A percentile compares a stretch with the other conserved stretches of the same genome.
Conservation (phyloP, 257 asterid genomes). For the Nicotiana tabacum region DNA sequence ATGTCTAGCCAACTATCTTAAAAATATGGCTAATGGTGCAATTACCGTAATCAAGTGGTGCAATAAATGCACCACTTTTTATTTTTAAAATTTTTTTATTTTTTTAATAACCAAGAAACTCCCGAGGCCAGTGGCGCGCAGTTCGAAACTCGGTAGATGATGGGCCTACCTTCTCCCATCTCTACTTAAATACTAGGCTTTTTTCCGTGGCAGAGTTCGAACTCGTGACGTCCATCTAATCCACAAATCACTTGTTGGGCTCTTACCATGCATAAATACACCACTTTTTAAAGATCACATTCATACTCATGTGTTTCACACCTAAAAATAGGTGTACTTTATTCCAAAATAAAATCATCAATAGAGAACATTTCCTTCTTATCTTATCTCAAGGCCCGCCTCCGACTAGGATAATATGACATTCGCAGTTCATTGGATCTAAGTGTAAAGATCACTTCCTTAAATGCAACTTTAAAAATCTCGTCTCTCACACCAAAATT, state of each 20-base stretch:
- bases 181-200: no score
- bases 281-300: not conserved
- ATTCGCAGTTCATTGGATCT: not conserved
- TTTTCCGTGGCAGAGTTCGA: no score
- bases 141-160: no score
- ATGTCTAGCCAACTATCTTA: not conserved
- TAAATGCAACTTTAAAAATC: not conserved
- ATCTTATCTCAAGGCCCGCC: not conserved
- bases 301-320: not conserved
- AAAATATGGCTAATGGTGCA: not conserved
- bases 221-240: no score
- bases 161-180: no score
- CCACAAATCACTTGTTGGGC: no score
- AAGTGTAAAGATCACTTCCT: not conserved
- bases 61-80: not conserved
- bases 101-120: no score
- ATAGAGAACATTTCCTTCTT: not conserved
- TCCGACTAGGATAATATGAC: not conserved
- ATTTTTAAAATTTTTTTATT: not conserved
- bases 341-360: not conserved
- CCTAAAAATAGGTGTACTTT: not conserved
- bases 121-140: no score
- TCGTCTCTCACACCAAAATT: not conserved
- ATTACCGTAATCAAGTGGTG: not conserved
- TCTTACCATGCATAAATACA: not conserved